These are phyloP conservation scores for Cytidiella melzeri DNA, from an alignment of 768 basidiomycete species.

Conservation along the genomic window DNA sequence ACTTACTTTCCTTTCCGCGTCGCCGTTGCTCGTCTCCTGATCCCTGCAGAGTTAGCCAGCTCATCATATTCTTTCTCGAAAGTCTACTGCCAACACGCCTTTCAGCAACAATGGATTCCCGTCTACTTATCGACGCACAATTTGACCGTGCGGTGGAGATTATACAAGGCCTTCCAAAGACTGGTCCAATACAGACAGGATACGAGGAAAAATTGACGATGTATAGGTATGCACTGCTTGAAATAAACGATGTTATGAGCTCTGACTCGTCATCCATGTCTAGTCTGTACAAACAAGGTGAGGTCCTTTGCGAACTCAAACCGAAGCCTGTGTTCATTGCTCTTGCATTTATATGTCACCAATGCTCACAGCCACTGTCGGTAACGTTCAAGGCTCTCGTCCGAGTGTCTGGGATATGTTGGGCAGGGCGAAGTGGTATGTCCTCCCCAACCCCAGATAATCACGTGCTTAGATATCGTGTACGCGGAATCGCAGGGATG, in stretches of 20 bases:
- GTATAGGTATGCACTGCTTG: conserved; percentile 61
- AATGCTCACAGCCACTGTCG: conserved; percentile 67
- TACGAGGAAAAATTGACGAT: conserved; percentile 94
- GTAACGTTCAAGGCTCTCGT: conserved; percentile 73
- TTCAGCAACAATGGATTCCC: conserved; percentile 46
- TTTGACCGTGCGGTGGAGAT: conserved; percentile 95
- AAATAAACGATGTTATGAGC: neutral
- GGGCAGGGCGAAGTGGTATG: conserved; percentile 88
- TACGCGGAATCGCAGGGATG: conserved; percentile 61
- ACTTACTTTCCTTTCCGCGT: too few species aligned
- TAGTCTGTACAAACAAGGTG: conserved; percentile 93
- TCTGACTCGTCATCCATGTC: conserved; percentile 9
- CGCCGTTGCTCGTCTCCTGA: too few species aligned
- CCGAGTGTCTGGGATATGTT: conserved; percentile 91
- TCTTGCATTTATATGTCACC: neutral
- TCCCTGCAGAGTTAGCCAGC: too few species aligned
- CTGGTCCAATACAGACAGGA: conserved; percentile 89
- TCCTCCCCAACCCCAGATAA: conserved; percentile 4
- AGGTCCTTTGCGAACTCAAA: neutral
- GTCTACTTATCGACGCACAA: conserved; percentile 69
- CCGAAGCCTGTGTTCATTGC: neutral
- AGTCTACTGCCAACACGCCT: neutral
- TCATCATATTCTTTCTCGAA: too few species aligned
- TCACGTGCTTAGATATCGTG: conserved; percentile 15
- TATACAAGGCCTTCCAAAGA: conserved; percentile 87